Percentiles rank a stretch among this genome's conserved stretches.
Conservation (phyloP, 352 stramenopile genomes). For the Plasmopara muralis region DNA sequence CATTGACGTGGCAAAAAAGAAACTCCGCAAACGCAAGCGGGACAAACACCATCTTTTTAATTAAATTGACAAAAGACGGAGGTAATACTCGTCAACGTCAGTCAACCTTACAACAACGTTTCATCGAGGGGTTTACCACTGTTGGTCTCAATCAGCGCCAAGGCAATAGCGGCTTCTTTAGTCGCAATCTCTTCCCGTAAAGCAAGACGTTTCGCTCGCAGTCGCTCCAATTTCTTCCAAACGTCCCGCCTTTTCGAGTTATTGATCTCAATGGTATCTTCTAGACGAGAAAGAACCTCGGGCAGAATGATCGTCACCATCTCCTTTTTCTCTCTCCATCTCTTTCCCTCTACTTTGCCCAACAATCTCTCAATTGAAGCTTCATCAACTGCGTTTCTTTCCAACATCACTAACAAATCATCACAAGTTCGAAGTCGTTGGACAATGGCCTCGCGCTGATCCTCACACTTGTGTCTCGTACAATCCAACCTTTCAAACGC, state of each 20-base stretch:
- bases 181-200: constrained; percentile 54
- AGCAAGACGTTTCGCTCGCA: constrained; percentile 38
- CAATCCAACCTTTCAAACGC: constrained; percentile 58
- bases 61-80: constrained; percentile 7
- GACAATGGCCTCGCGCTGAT: constrained; percentile 47
- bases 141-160: constrained; percentile 26
- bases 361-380: constrained; percentile 18
- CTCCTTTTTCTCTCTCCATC: constrained; percentile 40
- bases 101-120: neutral
- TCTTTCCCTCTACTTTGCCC: constrained; percentile 27
- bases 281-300: constrained; percentile 39
- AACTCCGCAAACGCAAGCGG: constrained; percentile 78
- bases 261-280: constrained; percentile 64
- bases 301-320: constrained; percentile 53
- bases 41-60: constrained; percentile 77
- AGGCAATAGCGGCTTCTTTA: constrained; percentile 53
- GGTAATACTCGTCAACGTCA: no score
- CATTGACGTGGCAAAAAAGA: constrained; percentile 85
- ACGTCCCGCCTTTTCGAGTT: constrained; percentile 52
- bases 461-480: constrained; percentile 31
- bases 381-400: constrained; percentile 11
- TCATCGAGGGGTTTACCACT: constrained; percentile 11
- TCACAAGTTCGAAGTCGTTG: constrained; percentile 41
- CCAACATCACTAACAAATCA: constrained; percentile 23
- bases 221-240: constrained; percentile 45